Base-by-base conservation (phyloP, 768 basidiomycete species). In the Paxillus rubicundulus region DNA sequence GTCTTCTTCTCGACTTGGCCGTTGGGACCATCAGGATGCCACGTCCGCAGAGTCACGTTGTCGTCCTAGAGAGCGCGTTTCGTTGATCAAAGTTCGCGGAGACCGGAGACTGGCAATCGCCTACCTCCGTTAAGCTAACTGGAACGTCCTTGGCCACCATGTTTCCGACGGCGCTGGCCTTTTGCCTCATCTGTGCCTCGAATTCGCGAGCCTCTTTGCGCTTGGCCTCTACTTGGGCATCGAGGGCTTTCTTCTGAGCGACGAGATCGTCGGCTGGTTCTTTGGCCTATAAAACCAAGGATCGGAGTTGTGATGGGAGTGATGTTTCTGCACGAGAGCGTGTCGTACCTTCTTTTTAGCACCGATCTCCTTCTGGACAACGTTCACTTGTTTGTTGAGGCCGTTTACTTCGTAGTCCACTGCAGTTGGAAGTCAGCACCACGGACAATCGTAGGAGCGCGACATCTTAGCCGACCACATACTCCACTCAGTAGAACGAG, bases 281-380 rank as follows among this genome's bases (percentile, higher is more conserved):
- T 70, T 98, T 98, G 14, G 90, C 92, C 93, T 97, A 61, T 12
- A 46, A 28, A 17, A 33, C 14, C 39, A 24, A 39, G 9, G 32
- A 52, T 43, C 32, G 21, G 28, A 50, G 45, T 27, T 49, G 24
- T 37, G 1, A 42, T 20, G 10, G 10, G 21, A 18, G 9, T 20
- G 4, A 20, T 17, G 3, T 9, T 7, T 9, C 9, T 5, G 17
- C 13, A 27, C 24, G 40, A 10, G 30, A n/a, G 30, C 67, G 30
- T 30, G 3, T 7, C 10, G 28, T 50, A 84, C 92, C 85, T 96
- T 98, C 73, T 92, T 97, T 82, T 93, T 97, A 2, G 81, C 78
- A 10, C 84, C 85, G 63, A 99, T 98, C 70, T 98, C 84, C 70
- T 98, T 99, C 76, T 99, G 95, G 10, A 95, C 77, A 13, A 82